phyloP scores from a whole-genome alignment of 1,139 yeast species.

The Yarrowia galli region DNA sequence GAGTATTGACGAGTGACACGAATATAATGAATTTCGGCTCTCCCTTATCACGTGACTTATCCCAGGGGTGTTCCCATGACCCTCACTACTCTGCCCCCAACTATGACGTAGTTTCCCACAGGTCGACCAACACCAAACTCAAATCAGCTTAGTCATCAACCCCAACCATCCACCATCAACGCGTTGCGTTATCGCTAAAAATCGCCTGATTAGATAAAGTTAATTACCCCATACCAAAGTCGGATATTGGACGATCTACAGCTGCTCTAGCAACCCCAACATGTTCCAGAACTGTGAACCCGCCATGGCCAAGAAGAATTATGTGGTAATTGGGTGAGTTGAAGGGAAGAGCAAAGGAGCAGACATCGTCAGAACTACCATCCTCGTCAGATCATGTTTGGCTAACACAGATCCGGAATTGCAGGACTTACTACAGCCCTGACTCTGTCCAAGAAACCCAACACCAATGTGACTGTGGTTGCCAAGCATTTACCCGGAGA shows the following conservation, averaged over 20 bases:
- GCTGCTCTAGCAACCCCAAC: neutral
- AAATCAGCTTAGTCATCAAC: neutral
- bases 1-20: no score
- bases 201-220: constrained; percentile 32
- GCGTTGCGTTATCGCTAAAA: constrained; percentile 10
- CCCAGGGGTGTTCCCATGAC: no score
- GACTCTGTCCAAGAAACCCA: constrained; percentile 17
- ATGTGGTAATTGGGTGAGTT: constrained; percentile 36
- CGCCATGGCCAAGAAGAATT: constrained; percentile 23
- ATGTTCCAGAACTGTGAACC: constrained; percentile 33
- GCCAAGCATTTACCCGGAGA: constrained; percentile 70
- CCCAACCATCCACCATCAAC: neutral
- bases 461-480: constrained; percentile 27
- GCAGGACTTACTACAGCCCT: constrained; percentile 39
- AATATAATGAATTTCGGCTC: no score
- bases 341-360: neutral
- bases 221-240: constrained; percentile 15
- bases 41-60: no score
- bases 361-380: no score
- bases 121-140: neutral
- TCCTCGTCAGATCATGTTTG: neutral
- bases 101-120: no score
- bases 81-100: no score
- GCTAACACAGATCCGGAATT: constrained; percentile 38
- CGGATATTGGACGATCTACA: constrained; percentile 7